A percentile compares a stretch with the other conserved stretches of the same genome.
Conservation (phyloP, 1,284 basidiomycete genomes). For the Irpex sp. region DNA sequence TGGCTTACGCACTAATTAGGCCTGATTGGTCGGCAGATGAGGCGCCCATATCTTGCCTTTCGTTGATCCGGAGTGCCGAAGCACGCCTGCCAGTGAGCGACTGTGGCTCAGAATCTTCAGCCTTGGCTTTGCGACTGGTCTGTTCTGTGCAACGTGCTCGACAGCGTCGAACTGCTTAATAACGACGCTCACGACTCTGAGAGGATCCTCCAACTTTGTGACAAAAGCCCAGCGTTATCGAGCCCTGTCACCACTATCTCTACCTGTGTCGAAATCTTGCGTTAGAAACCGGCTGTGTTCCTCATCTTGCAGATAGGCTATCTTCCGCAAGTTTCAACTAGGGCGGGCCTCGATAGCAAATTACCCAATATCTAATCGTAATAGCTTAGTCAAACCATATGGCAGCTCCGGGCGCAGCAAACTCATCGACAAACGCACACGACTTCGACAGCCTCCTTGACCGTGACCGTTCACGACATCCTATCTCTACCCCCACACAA, state of each 20-base stretch:
- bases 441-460: neutral
- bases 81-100: neutral
- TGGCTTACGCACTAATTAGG: neutral
- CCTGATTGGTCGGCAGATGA: neutral
- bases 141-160: no score
- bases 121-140: no score
- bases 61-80: neutral
- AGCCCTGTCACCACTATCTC: no score
- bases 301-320: no score
- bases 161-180: no score
- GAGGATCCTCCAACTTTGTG: no score
- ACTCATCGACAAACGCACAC: neutral
- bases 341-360: neutral
- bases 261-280: no score
- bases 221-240: no score
- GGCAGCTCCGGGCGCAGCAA: neutral
- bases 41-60: neutral
- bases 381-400: neutral
- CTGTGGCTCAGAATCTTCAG: no score
- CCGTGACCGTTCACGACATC: neutral
- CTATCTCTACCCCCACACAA: neutral
- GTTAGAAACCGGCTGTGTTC: no score
- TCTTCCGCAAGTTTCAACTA: no score
- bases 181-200: no score
- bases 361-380: neutral